Evolutionary conservation across 345 rosid species (phyloP).

Genomic region (Atalantia buxifolia): DNA sequence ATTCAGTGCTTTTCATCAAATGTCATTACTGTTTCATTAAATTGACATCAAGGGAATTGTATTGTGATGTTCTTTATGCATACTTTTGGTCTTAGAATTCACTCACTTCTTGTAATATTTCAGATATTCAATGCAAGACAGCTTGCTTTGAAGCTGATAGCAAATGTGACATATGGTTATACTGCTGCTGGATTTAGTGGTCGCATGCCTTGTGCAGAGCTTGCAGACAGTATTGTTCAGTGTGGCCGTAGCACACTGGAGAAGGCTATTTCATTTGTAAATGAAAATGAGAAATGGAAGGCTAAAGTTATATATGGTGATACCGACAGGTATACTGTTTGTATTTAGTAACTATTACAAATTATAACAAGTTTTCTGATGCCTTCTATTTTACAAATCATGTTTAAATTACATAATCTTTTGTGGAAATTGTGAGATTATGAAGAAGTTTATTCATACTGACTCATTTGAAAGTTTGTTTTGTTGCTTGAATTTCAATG

Average conservation of each 20-base stretch:
- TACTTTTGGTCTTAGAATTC: conserved; percentile 1
- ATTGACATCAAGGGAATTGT: background rate
- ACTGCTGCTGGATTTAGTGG: conserved; percentile 99
- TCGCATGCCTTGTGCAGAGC: conserved; percentile 99
- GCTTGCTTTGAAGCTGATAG: conserved; percentile 96
- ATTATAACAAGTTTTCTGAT: background rate
- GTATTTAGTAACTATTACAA: conserved; percentile 6
- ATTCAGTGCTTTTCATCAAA: background rate
- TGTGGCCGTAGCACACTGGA: conserved; percentile 96
- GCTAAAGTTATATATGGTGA: conserved; percentile 93
- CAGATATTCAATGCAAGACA: conserved; percentile 97
- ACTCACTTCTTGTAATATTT: conserved; percentile 21
- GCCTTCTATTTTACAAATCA: background rate
- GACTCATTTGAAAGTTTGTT: background rate
- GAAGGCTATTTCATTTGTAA: conserved; percentile 76
- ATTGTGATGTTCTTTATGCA: background rate
- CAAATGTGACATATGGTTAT: conserved; percentile 97
- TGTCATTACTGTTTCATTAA: background rate
- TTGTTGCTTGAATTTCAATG: background rate
- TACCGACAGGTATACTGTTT: conserved; percentile 77
- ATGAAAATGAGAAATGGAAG: conserved; percentile 74
- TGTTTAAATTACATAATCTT: background rate
- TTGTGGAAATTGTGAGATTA: background rate
- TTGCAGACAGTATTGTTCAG: conserved; percentile 98
- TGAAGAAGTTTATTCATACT: background rate